Conservation (phyloP, 2,329 filamentous ascomycete species). For the Xylaria sp. region DNA sequence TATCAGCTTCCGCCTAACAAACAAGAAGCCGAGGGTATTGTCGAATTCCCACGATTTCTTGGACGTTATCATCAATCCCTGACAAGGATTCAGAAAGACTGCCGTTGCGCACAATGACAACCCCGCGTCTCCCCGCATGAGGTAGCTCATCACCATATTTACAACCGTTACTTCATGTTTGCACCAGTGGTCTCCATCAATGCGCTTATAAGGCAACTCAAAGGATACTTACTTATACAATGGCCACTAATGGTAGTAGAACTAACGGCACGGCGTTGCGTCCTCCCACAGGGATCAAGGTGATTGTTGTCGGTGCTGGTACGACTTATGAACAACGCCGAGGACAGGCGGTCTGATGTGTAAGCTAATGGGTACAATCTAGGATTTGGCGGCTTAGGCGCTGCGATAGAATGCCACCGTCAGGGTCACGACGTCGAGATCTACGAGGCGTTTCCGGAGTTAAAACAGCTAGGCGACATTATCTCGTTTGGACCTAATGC, state of each 20-base stretch:
- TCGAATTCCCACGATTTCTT: slow-evolving; percentile 8
- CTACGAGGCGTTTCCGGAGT: slow-evolving; percentile 66
- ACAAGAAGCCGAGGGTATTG: slow-evolving; percentile 23
- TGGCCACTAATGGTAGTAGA: slow-evolving; percentile 39
- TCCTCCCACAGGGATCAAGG: slow-evolving; percentile 60
- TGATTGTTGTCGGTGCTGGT: slow-evolving; percentile 62
- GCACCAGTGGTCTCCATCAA: not conserved
- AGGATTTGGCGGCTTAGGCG: slow-evolving; percentile 70
- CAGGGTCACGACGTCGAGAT: slow-evolving; percentile 69
- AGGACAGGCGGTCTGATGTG: not conserved
- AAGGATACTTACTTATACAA: slow-evolving; percentile 24
- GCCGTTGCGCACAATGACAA: slow-evolving; percentile 11
- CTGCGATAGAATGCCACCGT: slow-evolving; percentile 70
- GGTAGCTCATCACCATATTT: slow-evolving; percentile 11
- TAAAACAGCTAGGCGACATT: slow-evolving; percentile 70
- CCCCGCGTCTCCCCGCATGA: slow-evolving; percentile 34
- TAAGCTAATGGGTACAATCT: slow-evolving; percentile 27
- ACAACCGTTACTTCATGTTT: not conserved
- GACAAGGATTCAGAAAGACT: slow-evolving; percentile 12
- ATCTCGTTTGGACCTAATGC: slow-evolving; percentile 71
- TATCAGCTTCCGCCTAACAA: slow-evolving; percentile 8
- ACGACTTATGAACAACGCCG: slow-evolving; percentile 34
- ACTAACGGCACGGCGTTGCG: slow-evolving; percentile 33
- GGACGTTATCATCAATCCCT: not conserved
- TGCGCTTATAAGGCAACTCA: not conserved